Conservation (phyloP, 768 basidiomycete species). For the Boletellus ananas region DNA sequence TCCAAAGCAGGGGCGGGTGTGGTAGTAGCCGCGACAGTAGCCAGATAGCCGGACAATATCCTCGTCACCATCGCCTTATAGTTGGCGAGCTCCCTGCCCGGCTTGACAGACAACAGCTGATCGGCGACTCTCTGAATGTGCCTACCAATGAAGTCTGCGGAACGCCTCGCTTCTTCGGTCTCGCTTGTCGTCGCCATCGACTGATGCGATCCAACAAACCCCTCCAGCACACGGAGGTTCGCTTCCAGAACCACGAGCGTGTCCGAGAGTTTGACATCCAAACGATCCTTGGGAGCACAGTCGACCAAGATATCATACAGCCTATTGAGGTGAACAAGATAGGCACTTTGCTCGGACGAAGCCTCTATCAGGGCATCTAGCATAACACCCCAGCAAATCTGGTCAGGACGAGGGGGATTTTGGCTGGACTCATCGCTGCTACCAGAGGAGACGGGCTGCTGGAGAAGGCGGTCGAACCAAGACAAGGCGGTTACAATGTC, state of each 20-base stretch:
- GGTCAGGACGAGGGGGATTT: conserved; percentile 49
- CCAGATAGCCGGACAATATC: conserved; percentile 19
- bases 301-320: conserved; percentile 42
- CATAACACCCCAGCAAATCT: conserved; percentile 54
- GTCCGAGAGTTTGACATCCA: conserved; percentile 36
- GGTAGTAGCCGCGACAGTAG: conserved; percentile 4
- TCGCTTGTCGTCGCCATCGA: neutral
- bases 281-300: conserved; percentile 33
- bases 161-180: conserved; percentile 7
- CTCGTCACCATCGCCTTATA: conserved; percentile 11
- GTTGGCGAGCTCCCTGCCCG: conserved; percentile 14
- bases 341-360: conserved; percentile 29
- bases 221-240: conserved; percentile 36
- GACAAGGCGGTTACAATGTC: conserved; percentile 60
- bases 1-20: conserved; percentile 1
- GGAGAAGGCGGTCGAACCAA: conserved; percentile 70
- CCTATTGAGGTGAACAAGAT: conserved; percentile 53
- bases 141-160: conserved; percentile 28
- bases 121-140: conserved; percentile 6
- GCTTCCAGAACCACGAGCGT: conserved; percentile 42
- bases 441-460: conserved; percentile 33
- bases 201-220: neutral
- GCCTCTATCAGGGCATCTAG: conserved; percentile 49
- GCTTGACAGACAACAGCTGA: conserved; percentile 11
- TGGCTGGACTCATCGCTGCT: conserved; percentile 42